Percentiles rank a stretch among this genome's conserved stretches.
Evolutionary conservation across 768 basidiomycete genomes (phyloP).

Genomic region (Butyriboletus loyo): DNA sequence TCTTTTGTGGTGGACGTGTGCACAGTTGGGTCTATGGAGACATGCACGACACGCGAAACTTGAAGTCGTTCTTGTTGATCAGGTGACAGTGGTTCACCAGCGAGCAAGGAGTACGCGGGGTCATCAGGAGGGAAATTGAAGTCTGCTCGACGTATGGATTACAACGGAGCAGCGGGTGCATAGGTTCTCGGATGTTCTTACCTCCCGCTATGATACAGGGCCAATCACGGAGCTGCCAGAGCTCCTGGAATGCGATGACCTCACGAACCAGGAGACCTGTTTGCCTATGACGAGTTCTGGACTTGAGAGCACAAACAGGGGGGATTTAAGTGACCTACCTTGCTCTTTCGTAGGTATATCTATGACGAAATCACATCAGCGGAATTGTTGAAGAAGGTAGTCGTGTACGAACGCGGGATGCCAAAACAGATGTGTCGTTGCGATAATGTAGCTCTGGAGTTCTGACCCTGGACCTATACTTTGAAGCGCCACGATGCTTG

Average conservation of each 20-base stretch:
- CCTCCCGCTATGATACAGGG: conserved; percentile 85
- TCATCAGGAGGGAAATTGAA: conserved; percentile 89
- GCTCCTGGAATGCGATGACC: conserved; percentile 51
- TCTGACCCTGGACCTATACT: conserved; percentile 32
- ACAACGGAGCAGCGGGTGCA: neutral
- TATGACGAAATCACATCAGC: conserved; percentile 2
- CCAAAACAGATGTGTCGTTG: conserved; percentile 95
- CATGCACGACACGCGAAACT: conserved; percentile 69
- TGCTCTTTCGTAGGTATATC: conserved; percentile 74
- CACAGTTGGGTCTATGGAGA: conserved; percentile 63
- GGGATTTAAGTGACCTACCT: conserved; percentile 46
- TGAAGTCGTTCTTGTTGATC: conserved; percentile 52
- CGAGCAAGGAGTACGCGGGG: conserved; percentile 75
- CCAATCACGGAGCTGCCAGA: conserved; percentile 51
- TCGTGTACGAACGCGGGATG: conserved; percentile 66
- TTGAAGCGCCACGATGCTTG: conserved; percentile 65
- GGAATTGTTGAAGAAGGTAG: neutral
- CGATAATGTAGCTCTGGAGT: conserved; percentile 63
- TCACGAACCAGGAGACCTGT: conserved; percentile 70
- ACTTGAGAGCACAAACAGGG: neutral
- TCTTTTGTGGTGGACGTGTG: conserved; percentile 24
- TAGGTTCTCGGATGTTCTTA: conserved; percentile 26
- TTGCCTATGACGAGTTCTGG: conserved; percentile 51
- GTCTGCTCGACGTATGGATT: conserved; percentile 45
- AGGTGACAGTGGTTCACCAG: conserved; percentile 54